A percentile compares a stretch with the other conserved stretches of the same genome.
Evolutionary conservation across 768 basidiomycete species (phyloP).

Genomic region (Pseudohyphozyma bogoriensis): DNA sequence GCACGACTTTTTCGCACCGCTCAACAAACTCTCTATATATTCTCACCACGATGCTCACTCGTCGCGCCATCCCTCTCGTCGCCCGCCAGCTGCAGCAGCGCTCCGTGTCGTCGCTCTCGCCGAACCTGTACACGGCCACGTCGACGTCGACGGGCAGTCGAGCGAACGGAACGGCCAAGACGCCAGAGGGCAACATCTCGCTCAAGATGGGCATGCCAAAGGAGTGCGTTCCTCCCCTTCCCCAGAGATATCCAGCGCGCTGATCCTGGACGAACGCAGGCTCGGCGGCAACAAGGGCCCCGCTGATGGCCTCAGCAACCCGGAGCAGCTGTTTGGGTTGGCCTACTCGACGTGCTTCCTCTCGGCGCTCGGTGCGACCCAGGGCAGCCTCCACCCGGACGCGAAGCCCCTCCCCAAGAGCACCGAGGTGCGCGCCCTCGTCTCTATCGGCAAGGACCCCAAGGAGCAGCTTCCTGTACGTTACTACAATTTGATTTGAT

Average conservation of each 20-base stretch:
- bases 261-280: not conserved
- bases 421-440: slow-evolving; percentile 16
- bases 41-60: too few species aligned
- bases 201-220: slow-evolving; percentile 22
- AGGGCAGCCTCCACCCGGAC: slow-evolving; percentile 17
- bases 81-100: too few species aligned
- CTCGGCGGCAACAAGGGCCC: slow-evolving; percentile 5
- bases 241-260: not conserved
- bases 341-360: slow-evolving; percentile 31
- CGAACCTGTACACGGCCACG: slow-evolving; percentile 18
- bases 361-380: slow-evolving; percentile 24
- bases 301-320: slow-evolving; percentile 19
- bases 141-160: slow-evolving; percentile 16
- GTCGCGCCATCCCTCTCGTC: too few species aligned
- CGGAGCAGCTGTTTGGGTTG: slow-evolving; percentile 30
- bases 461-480: slow-evolving; percentile 8
- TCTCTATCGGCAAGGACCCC: slow-evolving; percentile 29
- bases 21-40: too few species aligned
- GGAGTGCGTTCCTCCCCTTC: not conserved
- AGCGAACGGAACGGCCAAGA: slow-evolving; percentile 14
- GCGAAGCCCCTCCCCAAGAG: slow-evolving; percentile 27
- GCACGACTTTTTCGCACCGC: too few species aligned
- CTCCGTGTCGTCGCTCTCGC: not conserved
- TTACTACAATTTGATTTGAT: not conserved
- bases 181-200: slow-evolving; percentile 12